Percentiles rank a stretch among this genome's conserved stretches.
phyloP scores from a whole-genome alignment of 495 filamentous ascomycete species.

The Aspergillus biplanus region DNA sequence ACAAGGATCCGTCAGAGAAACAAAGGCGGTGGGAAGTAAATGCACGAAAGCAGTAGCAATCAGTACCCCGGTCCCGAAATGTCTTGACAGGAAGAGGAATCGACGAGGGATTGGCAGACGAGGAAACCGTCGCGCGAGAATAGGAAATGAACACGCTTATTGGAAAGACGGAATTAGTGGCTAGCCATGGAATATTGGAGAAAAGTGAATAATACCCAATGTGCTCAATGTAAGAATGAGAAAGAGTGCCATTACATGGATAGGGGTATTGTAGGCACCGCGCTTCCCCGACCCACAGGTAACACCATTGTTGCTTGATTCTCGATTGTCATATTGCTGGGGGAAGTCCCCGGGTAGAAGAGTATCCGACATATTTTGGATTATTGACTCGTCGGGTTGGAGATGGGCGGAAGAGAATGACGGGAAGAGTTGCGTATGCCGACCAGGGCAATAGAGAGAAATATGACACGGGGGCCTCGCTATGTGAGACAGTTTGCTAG shows the following conservation, averaged over 20 bases:
- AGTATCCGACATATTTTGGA: conserved; percentile 33
- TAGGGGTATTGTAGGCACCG: conserved; percentile 65
- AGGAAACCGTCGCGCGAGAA: conserved; percentile 56
- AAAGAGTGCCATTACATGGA: conserved; percentile 79
- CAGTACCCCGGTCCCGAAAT: conserved; percentile 85
- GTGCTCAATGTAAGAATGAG: conserved; percentile 74
- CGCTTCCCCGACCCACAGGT: conserved; percentile 63
- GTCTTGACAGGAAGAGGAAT: conserved; percentile 74
- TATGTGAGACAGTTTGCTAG: conserved; percentile 18
- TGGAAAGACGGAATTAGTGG: conserved; percentile 1
- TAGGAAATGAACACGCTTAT: conserved; percentile 57
- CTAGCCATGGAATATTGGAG: neutral
- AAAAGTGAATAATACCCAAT: conserved; percentile 54
- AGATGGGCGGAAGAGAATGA: neutral
- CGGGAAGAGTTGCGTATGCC: neutral
- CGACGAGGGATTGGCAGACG: conserved; percentile 50
- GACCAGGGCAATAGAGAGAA: neutral
- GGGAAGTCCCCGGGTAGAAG: conserved; percentile 38
- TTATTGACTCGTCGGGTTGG: neutral
- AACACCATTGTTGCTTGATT: conserved; percentile 31
- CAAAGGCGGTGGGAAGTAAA: conserved; percentile 79
- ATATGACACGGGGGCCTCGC: neutral
- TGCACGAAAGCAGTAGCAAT: conserved; percentile 92
- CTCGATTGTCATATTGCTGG: conserved; percentile 32
- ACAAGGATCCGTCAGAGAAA: conserved; percentile 78